Percentiles rank a stretch among this genome's conserved stretches.
phyloP scores from a whole-genome alignment of 1,284 basidiomycete species.

The Caloboletus firmus region DNA sequence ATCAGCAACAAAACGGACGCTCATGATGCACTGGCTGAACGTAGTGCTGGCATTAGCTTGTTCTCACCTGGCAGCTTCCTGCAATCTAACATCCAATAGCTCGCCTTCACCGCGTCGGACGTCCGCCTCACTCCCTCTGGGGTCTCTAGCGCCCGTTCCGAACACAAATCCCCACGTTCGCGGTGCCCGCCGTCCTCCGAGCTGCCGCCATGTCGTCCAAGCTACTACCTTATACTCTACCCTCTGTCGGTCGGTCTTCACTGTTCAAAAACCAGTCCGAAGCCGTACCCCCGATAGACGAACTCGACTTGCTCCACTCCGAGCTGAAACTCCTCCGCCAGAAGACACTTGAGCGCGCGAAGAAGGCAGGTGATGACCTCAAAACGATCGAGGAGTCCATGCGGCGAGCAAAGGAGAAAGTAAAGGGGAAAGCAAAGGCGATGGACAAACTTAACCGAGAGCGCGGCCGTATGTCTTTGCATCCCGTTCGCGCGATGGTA shows the following conservation, averaged over 20 bases:
- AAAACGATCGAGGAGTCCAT: conserved; percentile 67
- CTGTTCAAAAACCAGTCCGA: conserved; percentile 63
- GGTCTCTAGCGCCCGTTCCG: conserved; percentile 11
- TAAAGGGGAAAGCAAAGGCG: conserved; percentile 72
- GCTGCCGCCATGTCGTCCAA: conserved; percentile 47
- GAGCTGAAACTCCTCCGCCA: conserved; percentile 59
- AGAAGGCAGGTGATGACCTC: conserved; percentile 70
- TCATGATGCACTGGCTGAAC: conserved; percentile 33
- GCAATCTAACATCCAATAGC: conserved; percentile 17
- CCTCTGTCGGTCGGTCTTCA: conserved; percentile 49
- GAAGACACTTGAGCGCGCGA: conserved; percentile 56
- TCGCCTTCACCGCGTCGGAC: conserved; percentile 23
- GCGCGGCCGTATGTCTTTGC: conserved; percentile 61
- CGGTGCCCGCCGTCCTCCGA: conserved; percentile 20
- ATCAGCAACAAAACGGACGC: conserved; percentile 32
- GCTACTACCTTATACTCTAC: conserved; percentile 47
- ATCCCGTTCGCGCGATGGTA: conserved; percentile 5
- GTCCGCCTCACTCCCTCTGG: conserved; percentile 7
- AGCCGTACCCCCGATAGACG: conserved; percentile 65
- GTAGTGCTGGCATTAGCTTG: conserved; percentile 22
- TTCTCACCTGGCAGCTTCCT: conserved; percentile 22
- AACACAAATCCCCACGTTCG: conserved; percentile 6
- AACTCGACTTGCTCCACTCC: conserved; percentile 63
- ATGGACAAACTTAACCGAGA: conserved; percentile 68
- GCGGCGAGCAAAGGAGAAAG: conserved; percentile 69